These are phyloP conservation scores for Syzygium grande DNA, from an alignment of 345 rosid genomes.

Conservation along the genomic window DNA sequence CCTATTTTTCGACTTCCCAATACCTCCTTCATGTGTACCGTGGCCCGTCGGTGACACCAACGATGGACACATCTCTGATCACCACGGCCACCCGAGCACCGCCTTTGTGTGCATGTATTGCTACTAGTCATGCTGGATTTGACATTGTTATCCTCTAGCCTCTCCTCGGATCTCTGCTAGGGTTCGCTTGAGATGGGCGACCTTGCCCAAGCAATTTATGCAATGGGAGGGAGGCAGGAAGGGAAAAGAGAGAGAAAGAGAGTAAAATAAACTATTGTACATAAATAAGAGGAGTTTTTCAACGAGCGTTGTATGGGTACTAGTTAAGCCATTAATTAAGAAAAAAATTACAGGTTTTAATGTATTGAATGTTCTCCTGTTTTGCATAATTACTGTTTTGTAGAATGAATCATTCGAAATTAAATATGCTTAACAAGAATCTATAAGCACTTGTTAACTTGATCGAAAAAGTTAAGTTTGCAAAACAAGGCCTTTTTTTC, in stretches of 20 bases:
- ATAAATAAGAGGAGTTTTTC: neutral
- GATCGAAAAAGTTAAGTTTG: neutral
- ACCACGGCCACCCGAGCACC: neutral
- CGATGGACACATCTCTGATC: neutral
- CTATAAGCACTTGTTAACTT: neutral
- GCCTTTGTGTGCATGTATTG: neutral
- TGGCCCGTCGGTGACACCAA: neutral
- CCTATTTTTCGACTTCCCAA: neutral
- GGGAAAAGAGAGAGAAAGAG: neutral
- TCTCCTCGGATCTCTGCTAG: neutral
- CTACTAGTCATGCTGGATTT: neutral
- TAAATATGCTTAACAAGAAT: neutral
- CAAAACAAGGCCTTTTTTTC: neutral
- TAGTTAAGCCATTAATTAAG: neutral
- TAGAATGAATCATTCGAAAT: neutral
- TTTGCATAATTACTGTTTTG: neutral
- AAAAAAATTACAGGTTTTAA: neutral
- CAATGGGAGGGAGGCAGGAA: neutral
- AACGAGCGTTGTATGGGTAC: neutral
- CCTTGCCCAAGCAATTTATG: neutral
- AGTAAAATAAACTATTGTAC: neutral
- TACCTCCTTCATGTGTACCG: neutral
- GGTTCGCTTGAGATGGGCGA: neutral
- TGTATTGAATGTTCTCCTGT: neutral
- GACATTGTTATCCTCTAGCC: neutral